These are phyloP conservation scores for Russula earlei DNA, from an alignment of 768 basidiomycete species.

Conservation along the genomic window DNA sequence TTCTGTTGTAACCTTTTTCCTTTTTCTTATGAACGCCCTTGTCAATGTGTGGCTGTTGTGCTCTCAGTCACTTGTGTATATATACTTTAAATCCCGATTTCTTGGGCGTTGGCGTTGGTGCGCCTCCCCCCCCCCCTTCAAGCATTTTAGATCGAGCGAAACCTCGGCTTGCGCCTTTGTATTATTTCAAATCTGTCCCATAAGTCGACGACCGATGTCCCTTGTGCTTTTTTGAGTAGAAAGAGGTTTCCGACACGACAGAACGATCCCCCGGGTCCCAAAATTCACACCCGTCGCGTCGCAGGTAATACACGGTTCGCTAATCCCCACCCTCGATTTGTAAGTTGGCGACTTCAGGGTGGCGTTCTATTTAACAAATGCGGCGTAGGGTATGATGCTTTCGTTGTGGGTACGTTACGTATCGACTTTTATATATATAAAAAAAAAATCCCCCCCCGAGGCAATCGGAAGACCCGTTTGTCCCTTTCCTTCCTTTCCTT, in stretches of 20 bases:
- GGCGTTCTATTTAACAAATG: conserved; percentile 1
- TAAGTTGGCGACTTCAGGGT: neutral
- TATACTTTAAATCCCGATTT: conserved; percentile 5
- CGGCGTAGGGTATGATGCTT: neutral
- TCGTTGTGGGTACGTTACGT: neutral
- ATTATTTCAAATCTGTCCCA: too few relatives aligned
- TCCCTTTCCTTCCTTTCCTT: neutral
- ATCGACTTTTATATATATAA: neutral
- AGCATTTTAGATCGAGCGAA: neutral
- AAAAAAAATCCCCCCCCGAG: too few relatives aligned
- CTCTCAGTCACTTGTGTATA: conserved; percentile 6
- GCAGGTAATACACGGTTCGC: neutral
- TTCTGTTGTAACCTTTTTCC: neutral
- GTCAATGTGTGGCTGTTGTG: neutral
- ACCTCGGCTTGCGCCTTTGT: too few relatives aligned
- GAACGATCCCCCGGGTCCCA: too few relatives aligned
- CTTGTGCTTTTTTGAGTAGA: too few relatives aligned
- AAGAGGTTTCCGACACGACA: too few relatives aligned
- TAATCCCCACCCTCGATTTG: neutral
- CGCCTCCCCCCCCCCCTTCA: too few relatives aligned
- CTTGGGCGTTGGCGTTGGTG: neutral
- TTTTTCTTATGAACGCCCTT: neutral
- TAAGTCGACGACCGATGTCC: too few relatives aligned
- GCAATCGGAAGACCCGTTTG: neutral
- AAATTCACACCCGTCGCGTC: too few relatives aligned